Evolutionary conservation across 805 yeast species (phyloP).

Genomic region (Hanseniaspora singularis): DNA sequence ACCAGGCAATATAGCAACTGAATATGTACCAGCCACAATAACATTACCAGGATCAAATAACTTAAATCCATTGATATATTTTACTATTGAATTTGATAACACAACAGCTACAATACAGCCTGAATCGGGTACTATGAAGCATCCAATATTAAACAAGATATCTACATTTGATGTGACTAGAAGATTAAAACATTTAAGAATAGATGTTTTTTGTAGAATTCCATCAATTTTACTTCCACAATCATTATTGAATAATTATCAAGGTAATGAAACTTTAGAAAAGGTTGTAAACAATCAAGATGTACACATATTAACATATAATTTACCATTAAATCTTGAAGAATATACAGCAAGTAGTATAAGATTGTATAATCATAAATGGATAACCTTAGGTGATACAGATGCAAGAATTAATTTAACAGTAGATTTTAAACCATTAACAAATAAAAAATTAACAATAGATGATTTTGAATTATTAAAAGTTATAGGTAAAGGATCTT

Average conservation of each 20-base stretch:
- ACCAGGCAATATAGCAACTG: slow-evolving; percentile 26
- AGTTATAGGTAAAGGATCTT: slow-evolving; percentile 95
- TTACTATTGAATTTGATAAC: slow-evolving; percentile 89
- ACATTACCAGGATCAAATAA: slow-evolving; percentile 43
- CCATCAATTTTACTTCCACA: slow-evolving; percentile 50
- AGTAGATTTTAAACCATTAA: slow-evolving; percentile 57
- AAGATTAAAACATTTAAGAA: slow-evolving; percentile 45
- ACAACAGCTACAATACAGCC: slow-evolving; percentile 84
- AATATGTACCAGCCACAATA: slow-evolving; percentile 41
- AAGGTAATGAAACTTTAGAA: slow-evolving; percentile 23
- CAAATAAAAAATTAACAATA: slow-evolving; percentile 58
- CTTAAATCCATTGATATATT: slow-evolving; percentile 59
- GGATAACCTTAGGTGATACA: slow-evolving; percentile 32
- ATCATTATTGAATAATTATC: slow-evolving; percentile 28
- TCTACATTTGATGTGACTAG: slow-evolving; percentile 81
- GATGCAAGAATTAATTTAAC: slow-evolving; percentile 43
- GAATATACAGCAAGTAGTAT: slow-evolving; percentile 37
- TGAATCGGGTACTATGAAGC: slow-evolving; percentile 62
- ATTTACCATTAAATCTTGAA: slow-evolving; percentile 46
- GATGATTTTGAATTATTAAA: slow-evolving; percentile 88
- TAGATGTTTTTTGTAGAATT: slow-evolving; percentile 69
- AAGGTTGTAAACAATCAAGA: slow-evolving; percentile 43
- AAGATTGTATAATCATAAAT: slow-evolving; percentile 57
- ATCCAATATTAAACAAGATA: slow-evolving; percentile 77
- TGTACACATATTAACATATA: slow-evolving; percentile 61